phyloP scores from a whole-genome alignment of 208 protist species.

The Vickermania spadyakhi region DNA sequence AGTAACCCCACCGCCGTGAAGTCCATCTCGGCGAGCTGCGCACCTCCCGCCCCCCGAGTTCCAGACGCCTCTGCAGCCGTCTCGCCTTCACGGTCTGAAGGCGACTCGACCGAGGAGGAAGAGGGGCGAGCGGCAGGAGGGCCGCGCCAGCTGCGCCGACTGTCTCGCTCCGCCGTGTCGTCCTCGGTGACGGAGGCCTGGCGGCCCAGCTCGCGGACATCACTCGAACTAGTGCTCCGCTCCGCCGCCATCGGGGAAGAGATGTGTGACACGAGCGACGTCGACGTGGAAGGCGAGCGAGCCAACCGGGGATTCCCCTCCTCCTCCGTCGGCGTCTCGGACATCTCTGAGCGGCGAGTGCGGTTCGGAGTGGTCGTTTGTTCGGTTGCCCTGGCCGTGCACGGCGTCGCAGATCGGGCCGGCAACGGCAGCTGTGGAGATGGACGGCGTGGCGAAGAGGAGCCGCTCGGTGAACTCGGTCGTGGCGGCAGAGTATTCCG shows the following conservation, averaged over 20 bases:
- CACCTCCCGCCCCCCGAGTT: background rate
- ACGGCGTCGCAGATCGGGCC: too few relatives aligned
- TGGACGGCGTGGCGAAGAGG: too few relatives aligned
- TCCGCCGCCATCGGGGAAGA: background rate
- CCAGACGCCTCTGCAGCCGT: background rate
- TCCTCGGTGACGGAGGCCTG: background rate
- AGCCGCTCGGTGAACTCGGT: too few relatives aligned
- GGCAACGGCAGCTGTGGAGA: too few relatives aligned
- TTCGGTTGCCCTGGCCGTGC: too few relatives aligned
- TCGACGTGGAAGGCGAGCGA: background rate
- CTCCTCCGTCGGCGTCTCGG: too few relatives aligned
- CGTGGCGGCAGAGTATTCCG: too few relatives aligned
- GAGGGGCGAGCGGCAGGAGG: background rate
- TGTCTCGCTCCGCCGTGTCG: background rate
- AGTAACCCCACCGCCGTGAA: constrained; percentile 64
- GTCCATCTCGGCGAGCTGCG: constrained; percentile 48
- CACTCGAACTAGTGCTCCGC: background rate
- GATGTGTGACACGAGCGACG: background rate
- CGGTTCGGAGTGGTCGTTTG: too few relatives aligned
- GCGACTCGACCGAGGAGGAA: background rate
- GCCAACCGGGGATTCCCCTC: too few relatives aligned
- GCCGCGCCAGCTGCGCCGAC: too few relatives aligned
- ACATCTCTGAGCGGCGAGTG: too few relatives aligned
- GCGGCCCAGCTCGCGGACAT: constrained; percentile 9
- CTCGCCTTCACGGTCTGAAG: background rate